Base-by-base conservation (phyloP, 1,139 yeast genomes). In the Sugiyamaella pinicola region DNA sequence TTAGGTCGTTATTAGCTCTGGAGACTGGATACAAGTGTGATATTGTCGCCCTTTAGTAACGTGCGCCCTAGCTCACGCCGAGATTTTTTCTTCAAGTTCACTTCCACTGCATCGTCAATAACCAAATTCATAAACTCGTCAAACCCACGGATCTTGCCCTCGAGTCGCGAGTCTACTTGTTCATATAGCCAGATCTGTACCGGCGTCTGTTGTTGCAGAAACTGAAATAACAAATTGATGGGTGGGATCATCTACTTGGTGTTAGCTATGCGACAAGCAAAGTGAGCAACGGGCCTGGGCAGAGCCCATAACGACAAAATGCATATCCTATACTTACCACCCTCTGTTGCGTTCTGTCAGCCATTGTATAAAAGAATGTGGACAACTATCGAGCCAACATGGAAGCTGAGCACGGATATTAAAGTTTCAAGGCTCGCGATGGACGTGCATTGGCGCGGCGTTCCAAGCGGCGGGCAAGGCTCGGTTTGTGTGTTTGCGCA, bases 91-190 rank as follows among this genome's bases (percentile, higher is more conserved):
- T 70, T 64, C 49, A 65, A 58, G 55, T 73, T 65, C 64, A 86
- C 73, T 63, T 93, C 96, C 15, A 79, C 77, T 0, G 98, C 96
- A 54, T 90, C 93, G 56, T 88, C 96, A 12, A 95, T 73, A n/a
- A 91, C 98, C 15, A 95, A 72, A 65, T 95, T 95, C 99, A 95
- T 93, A 65, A 90, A 93, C 72, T 95, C 99, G 69, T 95, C 99
- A 70, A 95, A 93, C 1, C 99, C 99, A 53, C 75, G 76, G 47
- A 93, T 85, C 59, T 79, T 81, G 1, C 99, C 99, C 61, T 87
- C 90, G 26, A 95, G 81, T 58, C 95, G 77, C 61, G 80, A 77
- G 31, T 82, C 83, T 0, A 85, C 80, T 68, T 93, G 97, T 65
- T 93, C 98, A 62, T 78, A 90, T 22, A 91, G 76, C 97, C 97